These are phyloP conservation scores for Chlamydomonas sp. DNA, from an alignment of 139 green algal species.

Conservation along the genomic window DNA sequence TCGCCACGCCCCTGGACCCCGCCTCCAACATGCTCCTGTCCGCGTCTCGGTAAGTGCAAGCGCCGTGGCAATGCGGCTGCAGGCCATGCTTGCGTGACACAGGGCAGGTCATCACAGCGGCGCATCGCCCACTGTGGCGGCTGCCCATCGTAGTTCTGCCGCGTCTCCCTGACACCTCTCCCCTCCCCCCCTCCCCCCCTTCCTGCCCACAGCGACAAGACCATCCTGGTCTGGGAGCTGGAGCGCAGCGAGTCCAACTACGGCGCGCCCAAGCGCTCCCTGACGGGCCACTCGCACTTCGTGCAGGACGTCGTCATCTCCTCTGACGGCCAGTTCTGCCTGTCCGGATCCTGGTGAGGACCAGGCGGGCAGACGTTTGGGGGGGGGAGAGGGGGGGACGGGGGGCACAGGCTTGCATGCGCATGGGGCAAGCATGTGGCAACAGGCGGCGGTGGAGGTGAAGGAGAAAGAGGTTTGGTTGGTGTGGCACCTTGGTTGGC, in stretches of 20 bases:
- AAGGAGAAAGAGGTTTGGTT: no score
- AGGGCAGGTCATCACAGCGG: no score
- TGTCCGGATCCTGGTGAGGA: slow-evolving; percentile 64
- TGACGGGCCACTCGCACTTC: slow-evolving; percentile 91
- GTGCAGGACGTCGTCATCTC: slow-evolving; percentile 99
- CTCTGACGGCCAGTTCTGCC: slow-evolving; percentile 93
- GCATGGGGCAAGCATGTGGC: no score
- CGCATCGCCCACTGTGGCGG: no score
- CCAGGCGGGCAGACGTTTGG: no score
- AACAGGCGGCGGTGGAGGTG: no score
- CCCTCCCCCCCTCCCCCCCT: no score
- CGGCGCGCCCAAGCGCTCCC: slow-evolving; percentile 63
- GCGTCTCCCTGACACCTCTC: no score
- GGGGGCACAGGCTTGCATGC: no score
- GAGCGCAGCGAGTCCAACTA: slow-evolving; percentile 72
- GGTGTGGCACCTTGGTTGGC: no score
- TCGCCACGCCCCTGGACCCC: slow-evolving; percentile 93
- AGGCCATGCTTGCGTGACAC: neutral
- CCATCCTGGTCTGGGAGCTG: slow-evolving; percentile 91
- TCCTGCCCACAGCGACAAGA: slow-evolving; percentile 81
- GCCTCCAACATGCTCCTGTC: slow-evolving; percentile 86
- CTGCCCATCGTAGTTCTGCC: no score
- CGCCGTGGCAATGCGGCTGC: neutral
- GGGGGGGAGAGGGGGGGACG: no score
- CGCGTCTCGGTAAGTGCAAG: slow-evolving; percentile 80